These are phyloP conservation scores for Apiotrichum siamense DNA, from an alignment of 1,284 basidiomycete species.

Conservation along the genomic window DNA sequence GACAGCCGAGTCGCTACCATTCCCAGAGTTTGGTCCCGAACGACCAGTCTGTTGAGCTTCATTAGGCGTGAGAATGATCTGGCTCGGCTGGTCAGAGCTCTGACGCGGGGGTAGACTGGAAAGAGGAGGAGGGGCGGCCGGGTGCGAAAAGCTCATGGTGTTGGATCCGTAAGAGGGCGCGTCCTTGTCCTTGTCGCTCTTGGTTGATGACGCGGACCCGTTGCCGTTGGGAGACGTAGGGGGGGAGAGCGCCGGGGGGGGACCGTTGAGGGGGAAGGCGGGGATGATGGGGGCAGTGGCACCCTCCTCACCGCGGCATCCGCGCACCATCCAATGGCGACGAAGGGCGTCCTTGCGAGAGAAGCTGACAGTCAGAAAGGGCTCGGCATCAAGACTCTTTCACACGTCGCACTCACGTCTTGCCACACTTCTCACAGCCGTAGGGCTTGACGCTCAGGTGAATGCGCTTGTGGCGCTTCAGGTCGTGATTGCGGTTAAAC, in stretches of 20 bases:
- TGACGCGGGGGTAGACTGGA: slow-evolving; percentile 30
- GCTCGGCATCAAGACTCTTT: background rate
- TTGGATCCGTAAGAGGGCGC: slow-evolving; percentile 7
- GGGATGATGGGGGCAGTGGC: slow-evolving; percentile 40
- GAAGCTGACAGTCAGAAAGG: slow-evolving; percentile 34
- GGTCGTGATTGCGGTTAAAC: slow-evolving; percentile 50
- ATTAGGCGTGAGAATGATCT: slow-evolving; percentile 40
- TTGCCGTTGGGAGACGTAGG: slow-evolving; percentile 24
- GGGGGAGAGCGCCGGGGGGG: slow-evolving; percentile 34
- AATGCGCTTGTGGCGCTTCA: slow-evolving; percentile 49
- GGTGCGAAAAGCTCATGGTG: slow-evolving; percentile 26
- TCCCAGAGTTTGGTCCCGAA: background rate
- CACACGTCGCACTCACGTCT: slow-evolving; percentile 33
- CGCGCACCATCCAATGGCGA: slow-evolving; percentile 49
- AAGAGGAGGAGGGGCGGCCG: slow-evolving; percentile 33
- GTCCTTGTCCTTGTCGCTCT: background rate
- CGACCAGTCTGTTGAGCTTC: slow-evolving; percentile 22
- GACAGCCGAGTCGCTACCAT: slow-evolving; percentile 8
- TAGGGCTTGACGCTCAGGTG: slow-evolving; percentile 49
- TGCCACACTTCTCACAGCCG: slow-evolving; percentile 47
- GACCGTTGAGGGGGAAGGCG: slow-evolving; percentile 31
- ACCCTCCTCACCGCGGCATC: slow-evolving; percentile 45
- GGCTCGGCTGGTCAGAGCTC: slow-evolving; percentile 27
- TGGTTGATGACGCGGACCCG: background rate
- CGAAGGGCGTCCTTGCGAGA: slow-evolving; percentile 50